Evolutionary conservation across 2,329 filamentous ascomycete genomes (phyloP), one percentile per base, ranked within the genome.

Genomic region (Aspergillus persii): DNA sequence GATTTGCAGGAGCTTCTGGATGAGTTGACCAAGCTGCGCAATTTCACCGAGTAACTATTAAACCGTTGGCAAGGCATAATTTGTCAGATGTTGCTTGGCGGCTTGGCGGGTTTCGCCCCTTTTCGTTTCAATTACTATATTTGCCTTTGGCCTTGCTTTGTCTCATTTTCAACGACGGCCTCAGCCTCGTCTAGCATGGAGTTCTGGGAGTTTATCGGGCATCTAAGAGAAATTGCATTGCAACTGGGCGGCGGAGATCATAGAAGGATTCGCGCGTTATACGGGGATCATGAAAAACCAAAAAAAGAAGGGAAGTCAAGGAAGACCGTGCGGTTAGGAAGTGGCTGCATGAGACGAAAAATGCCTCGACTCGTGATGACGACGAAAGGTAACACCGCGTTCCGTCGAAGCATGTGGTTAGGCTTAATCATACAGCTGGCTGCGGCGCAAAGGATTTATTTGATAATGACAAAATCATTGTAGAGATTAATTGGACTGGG

Each of bases 1-100:
- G 91, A 96, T 67, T 79, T 99, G 64, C 89, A 96, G 76, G 89
- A 92, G 63, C 81, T 98, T 59, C 83, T 99, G 59, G 89, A 96
- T 71, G 92, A 99, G 80, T 89, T 98, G 77, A 90, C 88, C 68
- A 96, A 96, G 81, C 80, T 96, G 72, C 80, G 84, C 68, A 78
- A 79, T 63, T 79, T 79, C 60, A 76, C 76, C 1, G 76, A 79
- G 66, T 78, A 68, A 23, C 18, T 23, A 23, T 23, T 23, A 23
- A 60, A 36, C 15, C 26, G 12, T 27, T 27, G 36, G 27, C 44
- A 23, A 26, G 33, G 29, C 6, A 18, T 12, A 30, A 44, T 15
- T 11, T 33, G n/a, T 50, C 18, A 29, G 30, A n/a, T 46, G 9
- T 18, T 50, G 44, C 18, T 53, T 50, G 33, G 27, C 52, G 41